Evolutionary conservation across 305 asterid genomes (phyloP).

Genomic region (Rubia balearica): DNA sequence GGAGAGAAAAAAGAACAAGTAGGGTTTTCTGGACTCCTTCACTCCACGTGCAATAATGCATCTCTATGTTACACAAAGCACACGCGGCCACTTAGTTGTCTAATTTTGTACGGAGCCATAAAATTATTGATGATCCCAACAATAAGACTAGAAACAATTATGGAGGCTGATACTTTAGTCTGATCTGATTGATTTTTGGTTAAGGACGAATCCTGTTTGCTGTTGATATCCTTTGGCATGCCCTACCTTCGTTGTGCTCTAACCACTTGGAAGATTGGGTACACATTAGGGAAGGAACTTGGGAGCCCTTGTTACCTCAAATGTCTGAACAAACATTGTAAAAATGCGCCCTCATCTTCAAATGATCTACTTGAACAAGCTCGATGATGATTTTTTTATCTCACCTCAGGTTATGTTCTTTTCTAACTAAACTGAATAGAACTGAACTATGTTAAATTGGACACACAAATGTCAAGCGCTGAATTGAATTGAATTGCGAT

Average conservation of each 20-base stretch:
- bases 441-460: no score
- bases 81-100: slow-evolving; percentile 11
- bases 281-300: background rate
- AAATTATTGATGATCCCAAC: slow-evolving; percentile 42
- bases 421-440: no score
- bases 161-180: slow-evolving; percentile 23
- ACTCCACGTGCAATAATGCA: slow-evolving; percentile 59
- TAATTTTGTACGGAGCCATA: slow-evolving; percentile 38
- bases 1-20: slow-evolving; percentile 6
- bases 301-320: background rate
- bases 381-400: no score
- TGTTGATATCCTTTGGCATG: slow-evolving; percentile 22
- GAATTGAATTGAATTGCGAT: no score
- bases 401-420: no score
- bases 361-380: no score
- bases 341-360: background rate
- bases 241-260: slow-evolving; percentile 28
- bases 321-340: background rate
- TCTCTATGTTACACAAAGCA: slow-evolving; percentile 20
- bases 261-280: slow-evolving; percentile 19
- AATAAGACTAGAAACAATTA: slow-evolving; percentile 13
- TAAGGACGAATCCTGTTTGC: slow-evolving; percentile 36
- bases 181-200: slow-evolving; percentile 14
- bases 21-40: slow-evolving; percentile 40
- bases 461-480: background rate